Evolutionary conservation across 2,329 filamentous ascomycete species (phyloP).

Genomic region (Claviceps maximensis): DNA sequence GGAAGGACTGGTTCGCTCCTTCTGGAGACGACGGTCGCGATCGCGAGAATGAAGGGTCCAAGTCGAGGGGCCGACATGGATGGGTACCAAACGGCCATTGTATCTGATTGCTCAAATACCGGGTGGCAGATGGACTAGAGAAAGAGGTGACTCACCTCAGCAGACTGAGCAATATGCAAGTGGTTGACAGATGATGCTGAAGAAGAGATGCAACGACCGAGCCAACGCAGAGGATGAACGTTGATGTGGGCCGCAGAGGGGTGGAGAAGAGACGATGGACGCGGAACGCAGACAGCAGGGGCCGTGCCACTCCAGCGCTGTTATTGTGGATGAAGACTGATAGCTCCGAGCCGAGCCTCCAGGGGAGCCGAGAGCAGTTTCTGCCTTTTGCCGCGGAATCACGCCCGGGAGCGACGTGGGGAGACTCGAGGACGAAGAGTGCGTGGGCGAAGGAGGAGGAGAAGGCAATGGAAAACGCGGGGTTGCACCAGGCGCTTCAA

Average conservation of each 20-base stretch:
- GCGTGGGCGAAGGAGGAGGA: background rate
- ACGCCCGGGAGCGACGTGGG: background rate
- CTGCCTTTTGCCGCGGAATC: background rate
- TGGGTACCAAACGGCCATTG: background rate
- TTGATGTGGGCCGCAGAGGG: background rate
- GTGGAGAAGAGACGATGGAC: background rate
- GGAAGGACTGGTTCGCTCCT: background rate
- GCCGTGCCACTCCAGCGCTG: background rate
- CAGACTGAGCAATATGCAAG: background rate
- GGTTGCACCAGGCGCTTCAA: background rate
- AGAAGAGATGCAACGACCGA: background rate
- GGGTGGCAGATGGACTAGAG: background rate
- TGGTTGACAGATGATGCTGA: background rate
- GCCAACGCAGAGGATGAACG: background rate
- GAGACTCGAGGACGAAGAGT: background rate
- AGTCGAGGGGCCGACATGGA: background rate
- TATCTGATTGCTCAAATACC: background rate
- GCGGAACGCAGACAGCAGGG: too few species aligned
- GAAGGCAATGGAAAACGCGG: background rate
- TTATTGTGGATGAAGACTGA: background rate
- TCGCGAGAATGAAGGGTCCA: background rate
- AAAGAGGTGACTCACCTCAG: background rate
- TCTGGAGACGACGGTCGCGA: background rate
- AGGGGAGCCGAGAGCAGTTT: background rate
- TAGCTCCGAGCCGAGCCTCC: background rate